phyloP scores from a whole-genome alignment of 192 early-diverging fungal species.

The Entomortierella chlamydospora region DNA sequence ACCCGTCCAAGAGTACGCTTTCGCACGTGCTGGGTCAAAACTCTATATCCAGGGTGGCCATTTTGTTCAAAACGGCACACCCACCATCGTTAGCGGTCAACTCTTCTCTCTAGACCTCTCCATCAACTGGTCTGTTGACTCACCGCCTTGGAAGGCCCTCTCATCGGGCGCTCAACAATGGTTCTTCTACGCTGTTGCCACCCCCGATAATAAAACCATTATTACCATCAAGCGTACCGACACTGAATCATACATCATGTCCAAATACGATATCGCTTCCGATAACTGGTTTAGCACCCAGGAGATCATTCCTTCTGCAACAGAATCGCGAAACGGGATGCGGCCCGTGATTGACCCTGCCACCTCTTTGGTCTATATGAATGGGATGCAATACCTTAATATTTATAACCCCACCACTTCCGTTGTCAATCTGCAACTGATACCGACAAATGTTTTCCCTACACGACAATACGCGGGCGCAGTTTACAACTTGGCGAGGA shows the following conservation, averaged over 20 bases:
- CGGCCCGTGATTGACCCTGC: not conserved
- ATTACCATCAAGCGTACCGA: not conserved
- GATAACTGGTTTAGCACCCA: too few species aligned
- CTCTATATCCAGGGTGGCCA: conserved; percentile 20
- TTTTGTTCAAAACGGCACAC: not conserved
- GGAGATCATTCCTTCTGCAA: too few species aligned
- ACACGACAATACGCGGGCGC: too few species aligned
- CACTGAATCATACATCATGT: not conserved
- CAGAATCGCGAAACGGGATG: not conserved
- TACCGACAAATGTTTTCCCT: too few species aligned
- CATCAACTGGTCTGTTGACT: not conserved
- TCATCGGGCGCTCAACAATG: not conserved
- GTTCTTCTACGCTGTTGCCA: conserved; percentile 4
- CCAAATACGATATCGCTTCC: not conserved
- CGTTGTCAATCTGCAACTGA: not conserved
- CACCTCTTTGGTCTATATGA: not conserved
- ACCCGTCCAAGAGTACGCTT: conserved; percentile 20
- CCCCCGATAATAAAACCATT: conserved; percentile 28
- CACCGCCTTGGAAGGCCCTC: conserved; percentile 15
- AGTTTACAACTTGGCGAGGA: not conserved
- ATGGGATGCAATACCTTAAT: not conserved
- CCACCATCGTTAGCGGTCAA: not conserved
- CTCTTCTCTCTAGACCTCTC: conserved; percentile 33
- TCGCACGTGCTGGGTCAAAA: conserved; percentile 21
- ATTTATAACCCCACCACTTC: not conserved